phyloP scores from a whole-genome alignment of 108 stramenopile species.

The Nitzschia sp. region DNA sequence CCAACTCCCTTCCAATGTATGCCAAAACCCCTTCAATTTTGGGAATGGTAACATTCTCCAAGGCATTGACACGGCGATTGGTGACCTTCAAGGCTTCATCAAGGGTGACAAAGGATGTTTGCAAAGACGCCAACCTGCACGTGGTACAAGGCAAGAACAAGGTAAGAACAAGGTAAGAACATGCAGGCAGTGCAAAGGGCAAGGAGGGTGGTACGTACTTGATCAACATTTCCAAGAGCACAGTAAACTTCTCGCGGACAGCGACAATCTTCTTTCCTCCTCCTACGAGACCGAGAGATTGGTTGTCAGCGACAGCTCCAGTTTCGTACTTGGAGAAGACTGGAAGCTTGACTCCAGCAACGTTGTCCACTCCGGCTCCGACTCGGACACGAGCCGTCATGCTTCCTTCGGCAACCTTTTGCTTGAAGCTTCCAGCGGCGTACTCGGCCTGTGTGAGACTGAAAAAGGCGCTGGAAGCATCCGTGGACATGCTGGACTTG shows the following conservation, averaged over 20 bases:
- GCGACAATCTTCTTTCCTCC: slow-evolving; percentile 94
- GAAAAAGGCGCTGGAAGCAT: slow-evolving; percentile 88
- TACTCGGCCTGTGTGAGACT: slow-evolving; percentile 97
- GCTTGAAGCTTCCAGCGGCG: slow-evolving; percentile 97
- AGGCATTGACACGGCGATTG: slow-evolving; percentile 96
- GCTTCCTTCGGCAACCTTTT: slow-evolving; percentile 88
- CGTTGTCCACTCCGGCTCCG: slow-evolving; percentile 91
- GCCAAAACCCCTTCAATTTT: slow-evolving; percentile 87
- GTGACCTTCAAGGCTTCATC: slow-evolving; percentile 98
- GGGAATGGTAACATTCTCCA: slow-evolving; percentile 98
- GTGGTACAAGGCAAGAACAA: not conserved
- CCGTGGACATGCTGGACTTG: slow-evolving; percentile 85
- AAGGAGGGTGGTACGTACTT: slow-evolving; percentile 41
- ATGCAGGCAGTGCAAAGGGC: not conserved
- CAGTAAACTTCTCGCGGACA: slow-evolving; percentile 90
- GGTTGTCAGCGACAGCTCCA: slow-evolving; percentile 82
- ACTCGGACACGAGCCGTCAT: slow-evolving; percentile 87
- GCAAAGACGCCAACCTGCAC: slow-evolving; percentile 82
- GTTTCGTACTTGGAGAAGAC: slow-evolving; percentile 96
- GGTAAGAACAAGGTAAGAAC: not conserved
- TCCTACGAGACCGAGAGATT: slow-evolving; percentile 90
- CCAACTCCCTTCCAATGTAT: slow-evolving; percentile 95
- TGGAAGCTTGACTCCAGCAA: slow-evolving; percentile 97
- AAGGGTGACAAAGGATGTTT: slow-evolving; percentile 95
- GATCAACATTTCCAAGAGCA: slow-evolving; percentile 83